Base-by-base conservation (phyloP, 2,329 filamentous ascomycete species). In the Bipolaris gigantea region DNA sequence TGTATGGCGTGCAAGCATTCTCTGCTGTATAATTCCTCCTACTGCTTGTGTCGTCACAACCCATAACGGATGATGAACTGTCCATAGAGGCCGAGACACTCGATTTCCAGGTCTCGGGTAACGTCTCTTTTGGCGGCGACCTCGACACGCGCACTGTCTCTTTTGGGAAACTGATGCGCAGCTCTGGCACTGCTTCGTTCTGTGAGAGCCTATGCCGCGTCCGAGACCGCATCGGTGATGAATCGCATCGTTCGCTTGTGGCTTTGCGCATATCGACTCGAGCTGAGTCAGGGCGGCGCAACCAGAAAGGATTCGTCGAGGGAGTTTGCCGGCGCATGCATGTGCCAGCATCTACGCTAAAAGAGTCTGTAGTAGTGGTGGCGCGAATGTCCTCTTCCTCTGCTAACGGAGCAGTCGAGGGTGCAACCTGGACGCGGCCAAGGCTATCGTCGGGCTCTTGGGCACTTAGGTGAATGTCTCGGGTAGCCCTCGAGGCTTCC, bases 51-150 rank as follows among this genome's bases (percentile, higher is more conserved):
- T 16, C 15, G 19, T 46, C 19, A 9, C 27, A 40, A 30, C 42
- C 46, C 2, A 45, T 51, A 4, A 13, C 36, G 16, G 57, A 48
- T 5, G 63, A 67, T 4, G 65, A 64, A 10, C 68, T 61, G 16
- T 57, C 40, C 65, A 67, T 68, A 2, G 67, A 57, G 8, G 61
- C 64, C 5, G 67, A 67, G 4, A 59, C 64, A 19, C 62, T 67
- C 2, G 66, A 68, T 18, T 39, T 53, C 45, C 55, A 59, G 18
- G 50, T 38, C 7, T 61, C 59, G 30, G 45, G 52, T 10, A 44
- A 43, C 3, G 18, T 27, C 30, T 33, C 44, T 25, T 30, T 51
- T n/a, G 47, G 47, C 10, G 51, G 39, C 4, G 54, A 30, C 2
- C 13, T 52, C 19, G 25, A 49, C 44, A 43, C 30, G 13, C 23